These are phyloP conservation scores for Penicillium olsonii DNA, from an alignment of 2,329 filamentous ascomycete genomes.

Conservation along the genomic window DNA sequence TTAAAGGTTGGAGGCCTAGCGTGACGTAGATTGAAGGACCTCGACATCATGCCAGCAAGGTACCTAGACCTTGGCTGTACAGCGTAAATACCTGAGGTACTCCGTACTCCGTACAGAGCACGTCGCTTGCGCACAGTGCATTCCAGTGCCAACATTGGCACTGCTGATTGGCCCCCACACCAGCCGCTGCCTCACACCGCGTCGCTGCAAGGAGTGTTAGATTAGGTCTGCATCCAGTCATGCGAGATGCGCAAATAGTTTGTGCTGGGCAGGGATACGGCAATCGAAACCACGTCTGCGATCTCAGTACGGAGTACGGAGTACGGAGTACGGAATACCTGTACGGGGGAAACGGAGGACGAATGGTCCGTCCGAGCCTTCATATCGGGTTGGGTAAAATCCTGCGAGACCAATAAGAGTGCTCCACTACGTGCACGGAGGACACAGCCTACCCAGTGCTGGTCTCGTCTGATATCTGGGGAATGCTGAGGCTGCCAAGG, in stretches of 20 bases:
- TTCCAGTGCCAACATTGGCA: background rate
- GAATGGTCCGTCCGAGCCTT: too few relatives aligned
- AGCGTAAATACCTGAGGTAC: background rate
- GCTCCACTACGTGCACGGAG: background rate
- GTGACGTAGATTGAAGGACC: background rate
- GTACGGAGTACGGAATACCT: too few relatives aligned
- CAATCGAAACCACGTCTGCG: background rate
- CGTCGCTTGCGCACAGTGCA: background rate
- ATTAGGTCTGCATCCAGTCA: background rate
- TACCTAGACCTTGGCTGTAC: background rate
- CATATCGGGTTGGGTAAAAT: background rate
- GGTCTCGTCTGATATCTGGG: constrained; percentile 4
- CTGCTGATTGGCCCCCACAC: background rate
- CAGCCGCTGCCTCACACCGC: background rate
- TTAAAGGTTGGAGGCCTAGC: background rate
- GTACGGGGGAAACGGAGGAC: too few relatives aligned
- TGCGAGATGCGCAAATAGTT: background rate
- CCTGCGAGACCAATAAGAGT: background rate
- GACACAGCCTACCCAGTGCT: background rate
- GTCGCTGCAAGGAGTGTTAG: background rate
- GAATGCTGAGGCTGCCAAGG: constrained; percentile 9
- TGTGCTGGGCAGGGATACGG: background rate
- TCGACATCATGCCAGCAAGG: constrained; percentile 4
- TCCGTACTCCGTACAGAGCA: too few relatives aligned
- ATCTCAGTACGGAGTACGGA: too few relatives aligned